Conservation (phyloP, 1,139 yeast genomes). For the Yamadazyma oceani region DNA sequence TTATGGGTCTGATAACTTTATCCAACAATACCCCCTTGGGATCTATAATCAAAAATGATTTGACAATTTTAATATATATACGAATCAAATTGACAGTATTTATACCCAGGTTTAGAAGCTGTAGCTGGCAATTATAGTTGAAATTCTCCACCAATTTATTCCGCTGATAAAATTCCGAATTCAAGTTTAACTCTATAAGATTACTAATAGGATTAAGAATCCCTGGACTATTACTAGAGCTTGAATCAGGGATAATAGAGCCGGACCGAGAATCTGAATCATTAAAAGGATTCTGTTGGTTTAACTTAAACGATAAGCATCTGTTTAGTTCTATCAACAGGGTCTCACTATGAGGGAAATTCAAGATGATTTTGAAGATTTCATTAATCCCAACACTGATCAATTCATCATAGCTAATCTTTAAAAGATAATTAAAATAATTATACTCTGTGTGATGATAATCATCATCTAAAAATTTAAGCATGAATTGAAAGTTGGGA, state of each 20-base stretch:
- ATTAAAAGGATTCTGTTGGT: background rate
- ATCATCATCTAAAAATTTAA: constrained; percentile 20
- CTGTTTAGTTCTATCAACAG: constrained; percentile 66
- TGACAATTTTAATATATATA: constrained; percentile 69
- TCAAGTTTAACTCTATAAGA: constrained; percentile 2
- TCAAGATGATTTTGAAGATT: constrained; percentile 60
- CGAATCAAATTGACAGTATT: constrained; percentile 74
- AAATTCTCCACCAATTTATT: constrained; percentile 56
- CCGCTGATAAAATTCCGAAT: constrained; percentile 34
- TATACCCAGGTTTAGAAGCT: constrained; percentile 77
- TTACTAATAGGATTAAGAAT: background rate
- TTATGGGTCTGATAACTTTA: constrained; percentile 71
- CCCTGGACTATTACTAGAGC: constrained; percentile 9
- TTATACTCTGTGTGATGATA: constrained; percentile 3
- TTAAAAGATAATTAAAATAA: constrained; percentile 28
- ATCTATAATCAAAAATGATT: constrained; percentile 74
- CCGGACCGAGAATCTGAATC: constrained; percentile 1
- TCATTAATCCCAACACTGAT: constrained; percentile 58
- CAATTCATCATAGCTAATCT: constrained; percentile 45
- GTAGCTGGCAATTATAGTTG: constrained; percentile 45
- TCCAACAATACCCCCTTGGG: constrained; percentile 85
- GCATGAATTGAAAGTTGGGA: constrained; percentile 34
- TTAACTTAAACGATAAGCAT: constrained; percentile 35
- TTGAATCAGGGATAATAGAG: background rate
- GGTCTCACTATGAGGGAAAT: constrained; percentile 57